These are phyloP conservation scores for Simplicillium sp. DNA, from an alignment of 2,329 filamentous ascomycete species.

Conservation along the genomic window DNA sequence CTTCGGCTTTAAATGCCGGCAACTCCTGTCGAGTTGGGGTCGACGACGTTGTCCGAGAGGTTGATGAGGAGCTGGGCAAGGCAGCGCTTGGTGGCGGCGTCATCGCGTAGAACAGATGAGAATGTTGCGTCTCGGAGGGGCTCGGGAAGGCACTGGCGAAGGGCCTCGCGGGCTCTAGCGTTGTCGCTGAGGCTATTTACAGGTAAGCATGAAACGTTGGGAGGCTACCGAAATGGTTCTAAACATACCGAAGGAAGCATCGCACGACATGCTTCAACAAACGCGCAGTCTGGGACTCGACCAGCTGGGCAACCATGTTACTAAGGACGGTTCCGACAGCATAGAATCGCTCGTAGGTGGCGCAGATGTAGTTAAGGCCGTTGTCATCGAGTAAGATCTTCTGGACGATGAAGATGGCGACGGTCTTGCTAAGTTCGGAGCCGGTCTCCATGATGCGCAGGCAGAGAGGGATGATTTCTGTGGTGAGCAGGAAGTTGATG, in stretches of 20 bases:
- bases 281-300: constrained; percentile 93
- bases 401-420: constrained; percentile 98
- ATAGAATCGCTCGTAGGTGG: constrained; percentile 97
- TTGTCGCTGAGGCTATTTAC: constrained; percentile 77
- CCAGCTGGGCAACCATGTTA: constrained; percentile 97
- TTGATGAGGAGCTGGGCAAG: constrained; percentile 96
- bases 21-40: constrained; percentile 26
- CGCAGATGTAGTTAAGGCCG: constrained; percentile 95
- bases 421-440: constrained; percentile 95
- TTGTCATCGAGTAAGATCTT: constrained; percentile 97
- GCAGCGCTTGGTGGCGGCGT: constrained; percentile 94
- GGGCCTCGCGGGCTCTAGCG: constrained; percentile 84
- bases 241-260: constrained; percentile 80
- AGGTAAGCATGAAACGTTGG: constrained; percentile 8
- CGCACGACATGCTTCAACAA: constrained; percentile 95
- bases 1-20: constrained; percentile 18
- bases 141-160: constrained; percentile 92
- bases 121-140: constrained; percentile 98
- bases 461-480: constrained; percentile 95
- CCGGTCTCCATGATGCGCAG: constrained; percentile 99
- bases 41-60: constrained; percentile 76
- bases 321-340: constrained; percentile 94
- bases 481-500: constrained; percentile 97
- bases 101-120: constrained; percentile 89
- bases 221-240: not conserved